Evolutionary conservation across 129 eudicot genomes (phyloP), one percentile per base, ranked within the genome.

Genomic region (Helianthus tuberosus): DNA sequence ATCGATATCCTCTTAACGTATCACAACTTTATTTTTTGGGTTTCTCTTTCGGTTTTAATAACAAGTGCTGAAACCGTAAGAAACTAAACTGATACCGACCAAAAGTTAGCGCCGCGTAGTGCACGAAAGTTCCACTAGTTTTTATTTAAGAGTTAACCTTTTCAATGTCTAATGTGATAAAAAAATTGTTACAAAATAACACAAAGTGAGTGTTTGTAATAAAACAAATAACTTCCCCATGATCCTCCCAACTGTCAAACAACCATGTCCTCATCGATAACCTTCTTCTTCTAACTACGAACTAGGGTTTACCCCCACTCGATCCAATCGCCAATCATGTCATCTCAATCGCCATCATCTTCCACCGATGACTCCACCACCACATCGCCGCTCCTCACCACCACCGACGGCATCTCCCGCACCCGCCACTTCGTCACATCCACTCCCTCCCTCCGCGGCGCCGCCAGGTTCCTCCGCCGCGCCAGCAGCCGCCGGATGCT

Each of bases 391-490:
- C 66, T 87, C 47, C 85, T 84, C 77, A 15, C 79, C 51, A n/a
- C 75, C 47, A 39, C 80, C 65, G 80, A 78, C 65, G 74, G 74
- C 76, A 13, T 43, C 69, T 65, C 27, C 47, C 72, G 79, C 54
- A 20, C 35, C 80, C 86, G 79, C 38, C 78, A 75, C 15, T 81
- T 75, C 61, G 32, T 69, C 65, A 77, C 79, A 23, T 86, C 86
- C 3, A 27, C 89, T 1, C 90, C 88, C 14, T 86, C 84, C 77
- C 88, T 88, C 23, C 82, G 96, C 4, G 86, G 85, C 72, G 96
- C 92, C 5, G 92, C 96, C 23, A 79, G 89, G 48, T 88, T 90
- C 81, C 81, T 93, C 23, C 96, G 92, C 55, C 84, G 86, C 16
- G 91, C 90, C 5, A 81, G 89, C 48, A 93, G 87, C 77, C 87